phyloP scores from a whole-genome alignment of 148 eudicot species.

The Dianthus caryophyllus region DNA sequence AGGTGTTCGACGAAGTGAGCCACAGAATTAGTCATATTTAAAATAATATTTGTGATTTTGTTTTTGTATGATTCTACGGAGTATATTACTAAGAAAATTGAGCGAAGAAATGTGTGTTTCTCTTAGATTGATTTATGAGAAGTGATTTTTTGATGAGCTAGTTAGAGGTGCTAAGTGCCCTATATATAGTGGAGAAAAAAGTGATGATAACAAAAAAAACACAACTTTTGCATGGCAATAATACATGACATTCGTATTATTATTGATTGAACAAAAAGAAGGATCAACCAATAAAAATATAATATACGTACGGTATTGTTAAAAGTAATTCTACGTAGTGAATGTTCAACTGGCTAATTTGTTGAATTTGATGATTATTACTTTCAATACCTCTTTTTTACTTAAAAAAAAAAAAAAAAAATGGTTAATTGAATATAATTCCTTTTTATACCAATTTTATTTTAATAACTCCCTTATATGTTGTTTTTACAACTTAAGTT shows the following conservation, averaged over 20 bases:
- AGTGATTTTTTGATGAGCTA: slow-evolving; percentile 29
- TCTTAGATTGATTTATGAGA: not conserved
- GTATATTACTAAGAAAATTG: not conserved
- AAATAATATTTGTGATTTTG: slow-evolving; percentile 18
- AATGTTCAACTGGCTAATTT: no score
- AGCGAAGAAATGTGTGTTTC: not conserved
- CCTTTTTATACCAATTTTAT: no score
- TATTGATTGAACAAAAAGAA: not conserved
- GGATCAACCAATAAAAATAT: not conserved
- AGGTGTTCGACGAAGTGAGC: slow-evolving; percentile 38
- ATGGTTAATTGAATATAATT: no score
- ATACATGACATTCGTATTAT: not conserved
- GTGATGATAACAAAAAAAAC: slow-evolving; percentile 9
- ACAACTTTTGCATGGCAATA: slow-evolving; percentile 29
- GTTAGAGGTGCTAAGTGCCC: slow-evolving; percentile 17
- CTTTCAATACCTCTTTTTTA: no score
- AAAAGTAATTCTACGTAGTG: no score
- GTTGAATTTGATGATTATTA: no score
- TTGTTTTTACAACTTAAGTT: no score
- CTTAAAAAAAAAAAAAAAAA: no score
- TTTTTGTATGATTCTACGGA: slow-evolving; percentile 18
- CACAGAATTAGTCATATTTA: slow-evolving; percentile 15
- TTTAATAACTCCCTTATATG: no score
- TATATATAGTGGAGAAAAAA: slow-evolving; percentile 40
- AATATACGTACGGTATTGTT: no score